Conservation (phyloP, 2,329 filamentous ascomycete genomes). For the Calonectria ilicicola region DNA sequence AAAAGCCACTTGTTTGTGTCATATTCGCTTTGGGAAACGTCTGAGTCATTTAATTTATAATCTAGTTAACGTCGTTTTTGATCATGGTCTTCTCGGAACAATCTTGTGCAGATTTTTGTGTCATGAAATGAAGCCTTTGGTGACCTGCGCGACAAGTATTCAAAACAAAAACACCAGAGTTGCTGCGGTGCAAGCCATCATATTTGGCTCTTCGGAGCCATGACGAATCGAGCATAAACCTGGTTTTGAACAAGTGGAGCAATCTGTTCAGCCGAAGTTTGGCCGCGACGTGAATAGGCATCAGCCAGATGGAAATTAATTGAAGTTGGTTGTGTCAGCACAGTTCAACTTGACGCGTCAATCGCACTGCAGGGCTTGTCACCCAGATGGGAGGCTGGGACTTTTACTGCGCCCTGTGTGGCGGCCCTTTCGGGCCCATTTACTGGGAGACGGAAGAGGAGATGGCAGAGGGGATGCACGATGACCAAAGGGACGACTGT, state of each 20-base stretch:
- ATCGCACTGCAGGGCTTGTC: neutral
- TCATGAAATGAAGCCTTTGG: too few relatives aligned
- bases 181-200: too few relatives aligned
- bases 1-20: too few relatives aligned
- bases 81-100: too few relatives aligned
- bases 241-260: neutral
- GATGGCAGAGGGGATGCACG: neutral
- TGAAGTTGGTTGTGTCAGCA: neutral
- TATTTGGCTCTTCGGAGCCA: too few relatives aligned
- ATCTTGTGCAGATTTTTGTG: too few relatives aligned
- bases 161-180: too few relatives aligned
- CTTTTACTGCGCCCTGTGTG: constrained; percentile 10
- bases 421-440: neutral
- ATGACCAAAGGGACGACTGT: neutral
- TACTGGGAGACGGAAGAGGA: neutral
- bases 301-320: neutral
- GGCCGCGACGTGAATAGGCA: neutral
- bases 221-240: too few relatives aligned
- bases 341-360: neutral
- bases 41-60: too few relatives aligned
- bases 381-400: constrained; percentile 4
- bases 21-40: too few relatives aligned
- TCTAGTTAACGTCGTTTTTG: too few relatives aligned
- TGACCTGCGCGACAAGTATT: too few relatives aligned
- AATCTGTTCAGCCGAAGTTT: neutral